Conservation (phyloP, 176 grass and related monocot species). For the Chrysopogon serrulatus region DNA sequence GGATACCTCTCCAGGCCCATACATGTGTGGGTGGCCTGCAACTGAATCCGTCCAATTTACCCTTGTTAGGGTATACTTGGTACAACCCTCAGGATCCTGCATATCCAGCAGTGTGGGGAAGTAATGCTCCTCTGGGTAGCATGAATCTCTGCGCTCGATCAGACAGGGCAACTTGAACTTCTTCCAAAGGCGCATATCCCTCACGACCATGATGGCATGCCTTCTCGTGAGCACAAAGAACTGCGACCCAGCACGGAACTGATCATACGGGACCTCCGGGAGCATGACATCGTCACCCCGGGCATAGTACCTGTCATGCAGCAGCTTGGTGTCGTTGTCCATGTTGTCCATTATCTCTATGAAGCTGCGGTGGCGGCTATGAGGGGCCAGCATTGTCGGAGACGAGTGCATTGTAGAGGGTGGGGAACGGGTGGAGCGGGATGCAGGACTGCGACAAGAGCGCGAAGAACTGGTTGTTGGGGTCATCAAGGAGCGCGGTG, state of each 20-base stretch:
- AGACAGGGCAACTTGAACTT: slow-evolving; percentile 89
- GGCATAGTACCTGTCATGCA: slow-evolving; percentile 81
- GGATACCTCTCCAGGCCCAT: slow-evolving; percentile 50
- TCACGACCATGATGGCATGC: slow-evolving; percentile 80
- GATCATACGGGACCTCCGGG: slow-evolving; percentile 73
- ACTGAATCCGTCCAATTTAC: slow-evolving; percentile 96
- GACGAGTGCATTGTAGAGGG: slow-evolving; percentile 55
- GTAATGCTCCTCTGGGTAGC: slow-evolving; percentile 95
- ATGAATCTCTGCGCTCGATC: slow-evolving; percentile 49
- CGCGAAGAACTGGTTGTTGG: slow-evolving; percentile 68
- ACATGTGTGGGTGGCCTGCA: slow-evolving; percentile 74
- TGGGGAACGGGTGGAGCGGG: slow-evolving; percentile 76
- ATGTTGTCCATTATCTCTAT: slow-evolving; percentile 86
- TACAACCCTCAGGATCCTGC: slow-evolving; percentile 83
- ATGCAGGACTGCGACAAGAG: slow-evolving; percentile 87
- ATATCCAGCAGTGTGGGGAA: slow-evolving; percentile 92
- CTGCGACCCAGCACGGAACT: slow-evolving; percentile 80
- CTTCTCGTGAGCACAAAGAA: slow-evolving; percentile 81
- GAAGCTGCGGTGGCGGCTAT: slow-evolving; percentile 66
- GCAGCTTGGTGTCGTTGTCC: slow-evolving; percentile 52
- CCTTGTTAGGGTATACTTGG: slow-evolving; percentile 69
- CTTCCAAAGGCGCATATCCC: slow-evolving; percentile 93
- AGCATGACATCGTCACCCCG: slow-evolving; percentile 75
- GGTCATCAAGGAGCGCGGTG: slow-evolving; percentile 64
- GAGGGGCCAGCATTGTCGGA: slow-evolving; percentile 44